Percentiles rank a stretch among this genome's conserved stretches.
These are phyloP conservation scores for Pouteria campechiana DNA, from an alignment of 179 eudicot genomes.

Conservation along the genomic window DNA sequence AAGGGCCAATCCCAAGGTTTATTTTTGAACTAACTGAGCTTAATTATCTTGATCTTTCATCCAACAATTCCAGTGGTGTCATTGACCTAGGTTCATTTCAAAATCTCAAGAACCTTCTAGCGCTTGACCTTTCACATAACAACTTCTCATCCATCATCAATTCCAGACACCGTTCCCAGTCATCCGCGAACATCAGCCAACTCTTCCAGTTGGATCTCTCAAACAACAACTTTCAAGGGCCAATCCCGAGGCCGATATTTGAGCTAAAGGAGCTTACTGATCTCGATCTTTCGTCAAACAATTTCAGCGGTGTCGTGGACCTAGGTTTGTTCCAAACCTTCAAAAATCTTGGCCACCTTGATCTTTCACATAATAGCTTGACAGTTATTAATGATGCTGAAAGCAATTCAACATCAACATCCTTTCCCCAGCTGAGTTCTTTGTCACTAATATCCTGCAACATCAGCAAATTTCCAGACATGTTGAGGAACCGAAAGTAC, in stretches of 20 bases:
- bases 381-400: not conserved
- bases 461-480: not conserved
- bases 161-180: not conserved
- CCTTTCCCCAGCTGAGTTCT: conserved; percentile 7
- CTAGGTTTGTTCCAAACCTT: not conserved
- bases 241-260: conserved; percentile 12
- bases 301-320: conserved; percentile 8
- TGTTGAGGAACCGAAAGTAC: conserved; percentile 2
- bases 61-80: too few relatives aligned
- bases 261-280: conserved; percentile 4
- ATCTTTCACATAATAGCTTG: conserved; percentile 29
- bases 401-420: not conserved
- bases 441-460: conserved; percentile 4
- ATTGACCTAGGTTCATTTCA: too few relatives aligned
- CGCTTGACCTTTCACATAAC: conserved; percentile 9
- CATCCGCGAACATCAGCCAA: conserved; percentile 7
- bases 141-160: conserved; percentile 9
- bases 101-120: conserved; percentile 1
- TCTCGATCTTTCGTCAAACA: conserved; percentile 7
- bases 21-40: conserved; percentile 8
- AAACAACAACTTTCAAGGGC: conserved; percentile 10
- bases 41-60: too few relatives aligned
- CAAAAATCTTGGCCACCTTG: conserved; percentile 7
- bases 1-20: conserved; percentile 2
- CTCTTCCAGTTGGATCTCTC: conserved; percentile 1